phyloP scores from a whole-genome alignment of 371 early-diverging fungal genomes.

The Syncephalis plumigaleata region DNA sequence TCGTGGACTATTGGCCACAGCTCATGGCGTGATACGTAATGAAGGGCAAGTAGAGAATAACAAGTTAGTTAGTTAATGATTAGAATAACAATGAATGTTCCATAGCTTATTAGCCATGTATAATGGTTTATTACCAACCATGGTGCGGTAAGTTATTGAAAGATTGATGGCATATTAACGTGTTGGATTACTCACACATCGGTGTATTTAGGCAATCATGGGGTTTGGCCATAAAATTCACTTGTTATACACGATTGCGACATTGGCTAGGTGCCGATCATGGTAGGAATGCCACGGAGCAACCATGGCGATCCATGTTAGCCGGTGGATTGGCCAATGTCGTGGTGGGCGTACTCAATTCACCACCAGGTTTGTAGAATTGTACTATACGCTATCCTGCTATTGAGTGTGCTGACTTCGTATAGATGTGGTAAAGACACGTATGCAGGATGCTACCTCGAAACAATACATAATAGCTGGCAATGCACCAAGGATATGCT shows the following conservation, averaged over 20 bases:
- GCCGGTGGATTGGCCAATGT: slow-evolving; percentile 27
- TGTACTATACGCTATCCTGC: slow-evolving; percentile 12
- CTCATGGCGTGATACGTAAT: slow-evolving; percentile 16
- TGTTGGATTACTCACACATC: neutral
- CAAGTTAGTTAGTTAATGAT: neutral
- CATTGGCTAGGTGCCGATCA: slow-evolving; percentile 16
- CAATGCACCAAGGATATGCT: slow-evolving; percentile 20
- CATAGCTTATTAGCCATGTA: slow-evolving; percentile 22
- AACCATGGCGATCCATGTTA: slow-evolving; percentile 27
- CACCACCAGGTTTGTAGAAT: slow-evolving; percentile 26
- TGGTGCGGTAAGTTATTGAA: slow-evolving; percentile 26
- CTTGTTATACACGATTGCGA: slow-evolving; percentile 22
- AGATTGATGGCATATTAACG: slow-evolving; percentile 4
- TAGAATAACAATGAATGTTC: neutral
- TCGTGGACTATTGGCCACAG: slow-evolving; percentile 20
- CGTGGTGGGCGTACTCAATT: slow-evolving; percentile 26
- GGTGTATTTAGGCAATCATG: neutral
- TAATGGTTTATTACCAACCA: slow-evolving; percentile 25
- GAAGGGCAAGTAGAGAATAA: slow-evolving; percentile 17
- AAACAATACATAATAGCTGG: slow-evolving; percentile 18
- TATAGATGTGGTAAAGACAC: slow-evolving; percentile 6
- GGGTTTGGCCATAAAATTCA: slow-evolving; percentile 30
- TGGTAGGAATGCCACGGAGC: slow-evolving; percentile 11
- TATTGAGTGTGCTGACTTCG: neutral
- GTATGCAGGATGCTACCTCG: slow-evolving; percentile 26